Evolutionary conservation across 1,139 yeast genomes (phyloP).

Genomic region (Zygosaccharomyces pseudobailii): DNA sequence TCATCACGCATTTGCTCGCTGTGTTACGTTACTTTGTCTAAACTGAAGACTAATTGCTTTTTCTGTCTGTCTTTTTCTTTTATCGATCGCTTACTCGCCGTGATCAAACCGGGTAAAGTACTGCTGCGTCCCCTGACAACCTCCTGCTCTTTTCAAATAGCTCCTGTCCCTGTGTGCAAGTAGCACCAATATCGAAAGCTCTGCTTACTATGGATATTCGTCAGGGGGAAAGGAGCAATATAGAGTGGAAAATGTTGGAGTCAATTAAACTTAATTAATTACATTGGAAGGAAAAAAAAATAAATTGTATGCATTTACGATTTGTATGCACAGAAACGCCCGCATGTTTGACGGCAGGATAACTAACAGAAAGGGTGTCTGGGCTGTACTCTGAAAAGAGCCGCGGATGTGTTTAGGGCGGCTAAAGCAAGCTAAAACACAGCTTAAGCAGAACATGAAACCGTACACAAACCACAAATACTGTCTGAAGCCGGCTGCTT

Average conservation of each 20-base stretch:
- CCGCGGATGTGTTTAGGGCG: neutral
- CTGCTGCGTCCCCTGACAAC: neutral
- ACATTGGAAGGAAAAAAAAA: too few species aligned
- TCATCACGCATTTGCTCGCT: constrained; percentile 4
- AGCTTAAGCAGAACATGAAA: too few species aligned
- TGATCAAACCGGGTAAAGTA: neutral
- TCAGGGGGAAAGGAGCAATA: too few species aligned
- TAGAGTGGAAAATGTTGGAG: too few species aligned
- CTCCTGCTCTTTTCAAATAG: neutral
- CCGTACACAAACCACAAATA: too few species aligned
- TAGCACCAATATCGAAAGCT: too few species aligned
- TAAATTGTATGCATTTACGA: neutral
- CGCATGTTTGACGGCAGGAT: neutral
- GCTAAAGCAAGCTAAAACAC: neutral
- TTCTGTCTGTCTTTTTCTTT: neutral
- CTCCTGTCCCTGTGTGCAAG: too few species aligned
- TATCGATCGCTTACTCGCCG: neutral
- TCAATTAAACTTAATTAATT: too few species aligned
- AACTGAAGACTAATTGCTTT: neutral
- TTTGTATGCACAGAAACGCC: neutral
- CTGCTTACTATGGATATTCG: too few species aligned
- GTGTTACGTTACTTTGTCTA: neutral
- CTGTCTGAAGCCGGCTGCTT: too few species aligned
- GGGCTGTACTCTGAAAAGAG: neutral
- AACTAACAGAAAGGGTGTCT: neutral